Evolutionary conservation across 371 early-diverging fungal species (phyloP).

Genomic region (Capillidium heterosporum): DNA sequence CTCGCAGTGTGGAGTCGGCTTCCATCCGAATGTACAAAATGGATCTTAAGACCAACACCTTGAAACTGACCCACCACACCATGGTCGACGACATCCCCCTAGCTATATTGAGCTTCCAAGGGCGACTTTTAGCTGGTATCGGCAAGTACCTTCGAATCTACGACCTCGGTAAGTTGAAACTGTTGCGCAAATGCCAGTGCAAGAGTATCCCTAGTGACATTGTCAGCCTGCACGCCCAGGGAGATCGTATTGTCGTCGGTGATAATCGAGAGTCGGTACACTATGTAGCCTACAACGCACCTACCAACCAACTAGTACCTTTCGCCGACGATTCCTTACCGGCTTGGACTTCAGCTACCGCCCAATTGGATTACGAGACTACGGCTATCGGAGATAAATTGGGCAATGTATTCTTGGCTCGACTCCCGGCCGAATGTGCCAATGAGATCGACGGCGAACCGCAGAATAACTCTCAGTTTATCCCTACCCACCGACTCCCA

Average conservation of each 20-base stretch:
- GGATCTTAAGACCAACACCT: conserved; percentile 27
- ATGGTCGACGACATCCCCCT: conserved; percentile 69
- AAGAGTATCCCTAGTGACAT: conserved; percentile 53
- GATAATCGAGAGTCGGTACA: conserved; percentile 81
- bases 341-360: conserved; percentile 61
- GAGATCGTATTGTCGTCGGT: conserved; percentile 64
- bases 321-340: conserved; percentile 91
- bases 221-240: conserved; percentile 57
- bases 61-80: conserved; percentile 71
- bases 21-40: conserved; percentile 60
- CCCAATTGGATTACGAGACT: conserved; percentile 84
- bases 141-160: conserved; percentile 79
- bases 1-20: conserved; percentile 48
- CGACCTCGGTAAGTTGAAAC: conserved; percentile 76
- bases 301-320: conserved; percentile 62
- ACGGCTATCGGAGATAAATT: conserved; percentile 89
- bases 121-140: conserved; percentile 71
- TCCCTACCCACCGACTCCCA: not conserved
- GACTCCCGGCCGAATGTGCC: conserved; percentile 41
- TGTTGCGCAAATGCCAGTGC: conserved; percentile 76
- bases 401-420: conserved; percentile 72
- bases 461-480: not conserved
- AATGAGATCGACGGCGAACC: conserved; percentile 67
- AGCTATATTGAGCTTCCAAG: conserved; percentile 74
- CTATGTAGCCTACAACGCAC: conserved; percentile 48